phyloP scores from a whole-genome alignment of 768 basidiomycete species.

The Mycena galericulata region DNA sequence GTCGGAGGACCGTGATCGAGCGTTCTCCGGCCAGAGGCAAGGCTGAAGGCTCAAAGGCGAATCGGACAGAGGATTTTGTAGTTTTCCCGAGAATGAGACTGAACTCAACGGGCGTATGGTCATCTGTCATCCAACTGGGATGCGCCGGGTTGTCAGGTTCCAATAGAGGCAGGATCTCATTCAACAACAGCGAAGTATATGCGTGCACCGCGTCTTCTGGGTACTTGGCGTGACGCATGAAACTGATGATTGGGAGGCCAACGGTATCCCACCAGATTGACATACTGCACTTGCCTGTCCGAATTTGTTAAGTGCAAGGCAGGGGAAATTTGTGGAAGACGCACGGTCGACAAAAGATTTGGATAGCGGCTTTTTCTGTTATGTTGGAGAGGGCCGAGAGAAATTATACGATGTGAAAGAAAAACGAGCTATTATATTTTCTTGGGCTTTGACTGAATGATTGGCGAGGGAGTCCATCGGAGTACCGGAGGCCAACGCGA shows the following conservation, averaged over 20 bases:
- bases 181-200: background rate
- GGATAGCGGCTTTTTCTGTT: too few species aligned
- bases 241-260: slow-evolving; percentile 7
- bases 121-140: slow-evolving; percentile 25
- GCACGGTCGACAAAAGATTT: too few species aligned
- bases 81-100: slow-evolving; percentile 11
- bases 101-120: slow-evolving; percentile 27
- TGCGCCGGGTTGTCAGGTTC: slow-evolving; percentile 1
- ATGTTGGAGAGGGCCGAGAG: too few species aligned
- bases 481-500: too few species aligned
- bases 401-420: too few species aligned
- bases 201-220: slow-evolving; percentile 4
- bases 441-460: too few species aligned
- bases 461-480: too few species aligned
- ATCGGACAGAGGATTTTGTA: slow-evolving; percentile 4
- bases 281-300: too few species aligned
- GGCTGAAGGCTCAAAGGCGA: slow-evolving; percentile 18
- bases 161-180: slow-evolving; percentile 11
- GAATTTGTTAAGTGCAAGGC: too few species aligned
- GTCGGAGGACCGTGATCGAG: background rate
- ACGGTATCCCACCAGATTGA: too few species aligned
- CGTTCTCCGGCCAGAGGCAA: slow-evolving; percentile 8
- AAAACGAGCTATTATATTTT: too few species aligned
- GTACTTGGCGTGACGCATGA: slow-evolving; percentile 16
- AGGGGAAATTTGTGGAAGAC: too few species aligned